Percentiles rank a stretch among this genome's conserved stretches.
Evolutionary conservation across 2,329 filamentous ascomycete genomes (phyloP).

Genomic region (Scytalidium sp.): DNA sequence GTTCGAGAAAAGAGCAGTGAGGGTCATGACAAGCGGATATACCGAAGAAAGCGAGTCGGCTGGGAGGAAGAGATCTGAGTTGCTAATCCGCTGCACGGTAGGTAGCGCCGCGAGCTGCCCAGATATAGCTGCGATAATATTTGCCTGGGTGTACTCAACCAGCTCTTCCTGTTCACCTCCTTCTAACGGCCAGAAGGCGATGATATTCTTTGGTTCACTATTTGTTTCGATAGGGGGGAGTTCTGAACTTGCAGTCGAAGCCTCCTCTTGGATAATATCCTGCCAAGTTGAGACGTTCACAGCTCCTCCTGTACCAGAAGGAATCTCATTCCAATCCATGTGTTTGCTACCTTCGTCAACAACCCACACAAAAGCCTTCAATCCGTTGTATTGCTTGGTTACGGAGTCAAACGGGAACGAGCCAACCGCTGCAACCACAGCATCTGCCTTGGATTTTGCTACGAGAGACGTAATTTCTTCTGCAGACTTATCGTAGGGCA

Average conservation of each 20-base stretch:
- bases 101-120: constrained; percentile 76
- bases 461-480: constrained; percentile 70
- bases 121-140: constrained; percentile 83
- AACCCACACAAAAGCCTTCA: constrained; percentile 86
- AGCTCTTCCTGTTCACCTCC: constrained; percentile 59
- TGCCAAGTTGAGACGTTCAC: constrained; percentile 91
- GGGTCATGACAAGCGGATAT: constrained; percentile 75
- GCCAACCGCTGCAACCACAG: constrained; percentile 80
- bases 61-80: constrained; percentile 79
- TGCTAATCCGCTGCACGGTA: constrained; percentile 66
- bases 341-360: constrained; percentile 87
- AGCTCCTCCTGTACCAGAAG: constrained; percentile 69
- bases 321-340: constrained; percentile 92
- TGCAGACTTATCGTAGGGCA: constrained; percentile 77
- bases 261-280: constrained; percentile 74
- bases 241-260: constrained; percentile 53
- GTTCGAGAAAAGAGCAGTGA: constrained; percentile 82
- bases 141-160: constrained; percentile 76
- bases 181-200: constrained; percentile 65
- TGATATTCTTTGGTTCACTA: constrained; percentile 49
- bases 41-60: constrained; percentile 77
- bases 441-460: constrained; percentile 70
- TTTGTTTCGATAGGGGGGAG: constrained; percentile 62
- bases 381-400: constrained; percentile 62
- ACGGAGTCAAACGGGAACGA: constrained; percentile 78